These are phyloP conservation scores for Coniochaeta sp. DNA, from an alignment of 2,329 filamentous ascomycete species.

Conservation along the genomic window DNA sequence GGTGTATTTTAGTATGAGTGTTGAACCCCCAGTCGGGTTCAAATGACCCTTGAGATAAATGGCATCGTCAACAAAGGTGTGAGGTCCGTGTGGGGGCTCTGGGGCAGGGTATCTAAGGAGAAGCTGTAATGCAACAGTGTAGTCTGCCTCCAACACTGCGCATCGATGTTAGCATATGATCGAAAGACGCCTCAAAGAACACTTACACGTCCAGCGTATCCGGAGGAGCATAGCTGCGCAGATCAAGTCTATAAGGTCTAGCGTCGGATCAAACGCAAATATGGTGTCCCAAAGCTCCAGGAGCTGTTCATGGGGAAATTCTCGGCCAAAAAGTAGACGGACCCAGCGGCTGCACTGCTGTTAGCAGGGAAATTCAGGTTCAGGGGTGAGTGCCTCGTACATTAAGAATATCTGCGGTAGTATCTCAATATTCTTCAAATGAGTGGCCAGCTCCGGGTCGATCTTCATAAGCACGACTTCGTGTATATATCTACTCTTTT, in stretches of 20 bases:
- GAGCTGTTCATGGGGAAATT: conserved; percentile 82
- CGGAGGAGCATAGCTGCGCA: conserved; percentile 90
- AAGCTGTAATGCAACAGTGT: conserved; percentile 74
- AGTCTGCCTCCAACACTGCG: conserved; percentile 76
- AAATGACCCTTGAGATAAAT: conserved; percentile 64
- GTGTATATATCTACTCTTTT: conserved; percentile 80
- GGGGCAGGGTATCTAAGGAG: conserved; percentile 77
- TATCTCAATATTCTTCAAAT: conserved; percentile 77
- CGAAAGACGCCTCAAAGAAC: neutral
- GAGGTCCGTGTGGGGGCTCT: conserved; percentile 53
- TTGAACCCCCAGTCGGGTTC: conserved; percentile 50
- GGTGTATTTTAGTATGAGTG: conserved; percentile 66
- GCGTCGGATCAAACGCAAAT: conserved; percentile 74
- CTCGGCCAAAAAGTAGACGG: conserved; percentile 81
- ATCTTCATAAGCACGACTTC: conserved; percentile 69
- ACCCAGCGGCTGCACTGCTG: conserved; percentile 68
- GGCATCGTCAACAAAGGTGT: conserved; percentile 81
- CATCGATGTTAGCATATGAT: neutral
- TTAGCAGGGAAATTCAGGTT: conserved; percentile 4
- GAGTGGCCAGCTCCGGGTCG: conserved; percentile 75
- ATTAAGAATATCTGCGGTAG: conserved; percentile 96
- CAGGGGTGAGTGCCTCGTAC: conserved; percentile 36
- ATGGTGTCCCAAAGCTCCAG: conserved; percentile 85
- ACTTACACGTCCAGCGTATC: conserved; percentile 80
- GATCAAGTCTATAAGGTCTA: conserved; percentile 81